phyloP scores from a whole-genome alignment of 2,329 filamentous ascomycete species.

The Pestalotiopsis sp. region DNA sequence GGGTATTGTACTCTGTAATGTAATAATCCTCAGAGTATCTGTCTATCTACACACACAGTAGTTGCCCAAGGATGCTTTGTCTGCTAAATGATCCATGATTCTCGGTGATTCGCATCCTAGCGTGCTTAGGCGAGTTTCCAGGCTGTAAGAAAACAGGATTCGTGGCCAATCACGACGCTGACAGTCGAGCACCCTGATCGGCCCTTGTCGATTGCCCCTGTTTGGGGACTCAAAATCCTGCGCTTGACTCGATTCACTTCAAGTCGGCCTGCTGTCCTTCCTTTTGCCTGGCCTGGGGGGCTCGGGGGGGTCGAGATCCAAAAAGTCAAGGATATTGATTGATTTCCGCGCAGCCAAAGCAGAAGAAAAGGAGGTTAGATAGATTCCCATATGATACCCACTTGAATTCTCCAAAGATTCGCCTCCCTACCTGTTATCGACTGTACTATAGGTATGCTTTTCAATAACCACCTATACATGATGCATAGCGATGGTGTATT shows the following conservation, averaged over 20 bases:
- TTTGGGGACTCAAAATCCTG: neutral
- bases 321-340: neutral
- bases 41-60: too few relatives aligned
- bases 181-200: neutral
- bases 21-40: too few relatives aligned
- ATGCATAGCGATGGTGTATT: too few relatives aligned
- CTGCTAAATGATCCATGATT: neutral
- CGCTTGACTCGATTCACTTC: slow-evolving; percentile 8
- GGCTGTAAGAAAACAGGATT: slow-evolving; percentile 4
- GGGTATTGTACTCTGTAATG: too few relatives aligned
- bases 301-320: neutral
- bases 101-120: slow-evolving; percentile 9
- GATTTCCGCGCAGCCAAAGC: neutral
- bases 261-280: neutral
- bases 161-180: neutral
- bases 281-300: neutral
- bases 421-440: neutral
- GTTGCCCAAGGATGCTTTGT: neutral
- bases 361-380: neutral
- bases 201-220: neutral
- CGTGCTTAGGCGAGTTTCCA: slow-evolving; percentile 2
- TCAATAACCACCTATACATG: too few relatives aligned
- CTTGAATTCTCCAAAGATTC: neutral
- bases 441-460: too few relatives aligned
- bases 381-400: neutral